phyloP scores from a whole-genome alignment of 371 early-diverging fungal species.

The Gilbertella persicaria region DNA sequence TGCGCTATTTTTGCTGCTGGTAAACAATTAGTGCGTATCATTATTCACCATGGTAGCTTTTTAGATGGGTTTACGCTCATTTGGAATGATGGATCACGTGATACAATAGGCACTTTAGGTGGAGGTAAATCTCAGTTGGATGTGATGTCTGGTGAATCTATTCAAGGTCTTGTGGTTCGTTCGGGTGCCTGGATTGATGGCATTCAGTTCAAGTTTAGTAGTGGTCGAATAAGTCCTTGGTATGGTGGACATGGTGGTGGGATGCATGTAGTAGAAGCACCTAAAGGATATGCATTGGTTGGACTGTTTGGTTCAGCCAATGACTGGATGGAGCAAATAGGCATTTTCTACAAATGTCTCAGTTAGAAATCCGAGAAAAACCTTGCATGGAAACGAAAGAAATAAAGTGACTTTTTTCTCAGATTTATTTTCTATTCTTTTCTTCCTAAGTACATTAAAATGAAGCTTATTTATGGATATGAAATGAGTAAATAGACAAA shows the following conservation, averaged over 20 bases:
- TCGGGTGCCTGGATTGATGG: slow-evolving; percentile 69
- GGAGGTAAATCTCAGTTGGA: slow-evolving; percentile 30
- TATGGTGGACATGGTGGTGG: slow-evolving; percentile 59
- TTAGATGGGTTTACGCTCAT: slow-evolving; percentile 54
- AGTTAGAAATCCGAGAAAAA: neutral
- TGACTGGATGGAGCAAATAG: slow-evolving; percentile 55
- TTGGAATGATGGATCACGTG: slow-evolving; percentile 43
- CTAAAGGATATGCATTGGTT: slow-evolving; percentile 47
- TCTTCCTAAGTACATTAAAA: slow-evolving; percentile 3
- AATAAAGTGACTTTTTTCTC: neutral
- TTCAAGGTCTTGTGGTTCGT: slow-evolving; percentile 45
- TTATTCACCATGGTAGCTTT: slow-evolving; percentile 48
- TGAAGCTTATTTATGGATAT: slow-evolving; percentile 46
- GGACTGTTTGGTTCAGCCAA: slow-evolving; percentile 56
- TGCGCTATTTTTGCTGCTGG: slow-evolving; percentile 1
- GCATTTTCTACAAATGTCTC: slow-evolving; percentile 20
- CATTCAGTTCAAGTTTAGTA: slow-evolving; percentile 51
- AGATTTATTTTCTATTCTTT: slow-evolving; percentile 3
- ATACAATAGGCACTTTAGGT: slow-evolving; percentile 38
- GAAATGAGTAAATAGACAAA: slow-evolving; percentile 29
- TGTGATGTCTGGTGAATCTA: slow-evolving; percentile 38
- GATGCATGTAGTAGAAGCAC: slow-evolving; percentile 38
- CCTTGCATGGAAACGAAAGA: neutral
- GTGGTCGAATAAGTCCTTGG: slow-evolving; percentile 55
- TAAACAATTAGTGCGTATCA: slow-evolving; percentile 25